Evolutionary conservation across 305 asterid species (phyloP).

Genomic region (Withania somnifera): DNA sequence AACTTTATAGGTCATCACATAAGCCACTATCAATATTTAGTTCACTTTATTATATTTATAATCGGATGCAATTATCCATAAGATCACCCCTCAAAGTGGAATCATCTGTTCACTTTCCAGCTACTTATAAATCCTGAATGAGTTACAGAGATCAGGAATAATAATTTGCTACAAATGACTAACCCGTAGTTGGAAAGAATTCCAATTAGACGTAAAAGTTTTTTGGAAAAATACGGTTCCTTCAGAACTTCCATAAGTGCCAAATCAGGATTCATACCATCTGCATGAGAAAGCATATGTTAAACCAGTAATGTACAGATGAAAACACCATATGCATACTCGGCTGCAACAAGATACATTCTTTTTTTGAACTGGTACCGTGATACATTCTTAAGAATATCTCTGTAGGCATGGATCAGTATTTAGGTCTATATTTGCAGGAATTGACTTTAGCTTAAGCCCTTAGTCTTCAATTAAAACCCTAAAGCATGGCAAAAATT

Average conservation of each 20-base stretch:
- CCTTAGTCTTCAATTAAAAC: background rate
- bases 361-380: too few species aligned
- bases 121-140: background rate
- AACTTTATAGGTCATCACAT: background rate
- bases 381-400: background rate
- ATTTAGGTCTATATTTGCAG: background rate
- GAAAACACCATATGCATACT: background rate
- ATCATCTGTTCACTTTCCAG: background rate
- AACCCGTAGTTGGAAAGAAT: constrained; percentile 71
- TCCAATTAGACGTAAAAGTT: constrained; percentile 63
- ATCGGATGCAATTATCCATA: background rate
- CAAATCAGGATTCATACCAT: constrained; percentile 50
- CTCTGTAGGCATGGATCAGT: background rate
- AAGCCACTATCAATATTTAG: background rate
- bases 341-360: background rate
- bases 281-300: constrained; percentile 30
- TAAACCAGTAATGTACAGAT: constrained; percentile 6
- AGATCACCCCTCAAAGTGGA: constrained; percentile 2
- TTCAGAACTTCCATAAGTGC: constrained; percentile 46
- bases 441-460: background rate
- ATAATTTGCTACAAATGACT: constrained; percentile 10
- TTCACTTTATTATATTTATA: background rate
- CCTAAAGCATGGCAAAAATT: background rate
- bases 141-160: background rate
- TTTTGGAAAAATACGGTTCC: constrained; percentile 80